Conservation (phyloP, 2,329 filamentous ascomycete species). For the Immersiporthe knoxdaviesiana region DNA sequence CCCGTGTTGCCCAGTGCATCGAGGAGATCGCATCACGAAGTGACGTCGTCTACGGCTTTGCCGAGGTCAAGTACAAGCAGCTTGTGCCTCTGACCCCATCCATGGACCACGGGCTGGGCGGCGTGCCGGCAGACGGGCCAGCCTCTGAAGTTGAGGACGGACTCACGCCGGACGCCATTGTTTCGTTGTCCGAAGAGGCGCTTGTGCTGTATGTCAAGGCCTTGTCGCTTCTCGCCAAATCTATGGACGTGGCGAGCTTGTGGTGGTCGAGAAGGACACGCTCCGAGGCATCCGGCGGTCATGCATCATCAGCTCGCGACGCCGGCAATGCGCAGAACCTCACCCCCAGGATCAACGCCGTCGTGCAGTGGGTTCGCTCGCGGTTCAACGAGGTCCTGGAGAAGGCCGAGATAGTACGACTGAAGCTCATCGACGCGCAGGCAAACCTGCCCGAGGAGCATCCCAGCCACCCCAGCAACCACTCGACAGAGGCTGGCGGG, state of each 20-base stretch:
- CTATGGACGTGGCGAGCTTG: conserved; percentile 89
- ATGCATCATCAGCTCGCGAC: conserved; percentile 44
- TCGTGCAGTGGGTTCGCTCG: conserved; percentile 91
- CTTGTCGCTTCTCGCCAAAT: conserved; percentile 83
- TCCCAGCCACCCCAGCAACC: conserved; percentile 81
- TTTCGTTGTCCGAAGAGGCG: conserved; percentile 89
- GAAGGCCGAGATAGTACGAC: conserved; percentile 91
- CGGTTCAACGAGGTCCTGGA: conserved; percentile 97
- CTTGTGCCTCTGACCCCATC: conserved; percentile 87
- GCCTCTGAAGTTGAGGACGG: conserved; percentile 73
- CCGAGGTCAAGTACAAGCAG: conserved; percentile 98
- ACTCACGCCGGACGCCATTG: conserved; percentile 82
- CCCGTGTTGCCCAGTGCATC: conserved; percentile 75
- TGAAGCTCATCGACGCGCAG: conserved; percentile 86
- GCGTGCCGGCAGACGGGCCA: conserved; percentile 57
- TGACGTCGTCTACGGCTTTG: conserved; percentile 96
- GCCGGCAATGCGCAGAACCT: conserved; percentile 53
- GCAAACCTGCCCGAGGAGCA: conserved; percentile 82
- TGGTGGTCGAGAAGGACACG: conserved; percentile 87
- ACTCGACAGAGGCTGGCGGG: conserved; percentile 60
- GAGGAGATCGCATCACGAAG: conserved; percentile 92
- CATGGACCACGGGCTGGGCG: conserved; percentile 70
- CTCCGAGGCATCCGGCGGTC: conserved; percentile 49
- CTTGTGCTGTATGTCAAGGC: conserved; percentile 96
- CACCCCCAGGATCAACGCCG: conserved; percentile 79